Evolutionary conservation across 2,329 filamentous ascomycete genomes (phyloP), one percentile per base, ranked within the genome.

Genomic region (Herpotrichia juniperi): DNA sequence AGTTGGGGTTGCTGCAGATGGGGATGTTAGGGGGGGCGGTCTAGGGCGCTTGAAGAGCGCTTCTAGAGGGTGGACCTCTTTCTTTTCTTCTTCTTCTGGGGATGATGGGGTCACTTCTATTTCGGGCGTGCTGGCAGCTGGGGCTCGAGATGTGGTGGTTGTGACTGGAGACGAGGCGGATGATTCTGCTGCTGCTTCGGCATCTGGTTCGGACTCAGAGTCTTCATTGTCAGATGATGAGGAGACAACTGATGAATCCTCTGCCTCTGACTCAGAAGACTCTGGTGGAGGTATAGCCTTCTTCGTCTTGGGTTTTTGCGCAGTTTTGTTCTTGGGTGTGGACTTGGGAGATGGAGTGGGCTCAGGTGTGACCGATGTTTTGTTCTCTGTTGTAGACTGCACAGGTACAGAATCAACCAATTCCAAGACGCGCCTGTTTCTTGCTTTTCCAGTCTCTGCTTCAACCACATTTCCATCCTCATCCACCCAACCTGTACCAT

Each of bases 401-500:
- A 45, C 48, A 12, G 54, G 48, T 9, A 35, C 46, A 14, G 16
- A 37, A 35, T 72, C 69, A 5, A 70, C 69, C 19, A 72, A 57
- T 51, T 73, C 68, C 37, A 72, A 24, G 2, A 66, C 63, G 50
- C 71, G 62, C 42, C 62, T 66, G 21, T 69, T 68, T 31, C 64
- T 67, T 17, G 68, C 71, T 48, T 69, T 73, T 7, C 67, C 66
- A 11, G 67, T 72, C 56, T 78, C 77, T 17, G 72, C 74, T 71
- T 96, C 90, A 2, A 96, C 83, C 1, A 97, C 77, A 49, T 87
- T 85, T 5, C 93, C 93, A 14, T 87, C 79, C 55, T 86, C 84
- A 63, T 96, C 88, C 0, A 96, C 83, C 93, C 94, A 97, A 1
- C 93, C 93, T 65, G 89, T 87, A 19, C 89, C 92, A 48, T 96